These are phyloP conservation scores for Asterella californica DNA, from an alignment of 225 moss, liverwort and hornwort species.

Conservation along the genomic window DNA sequence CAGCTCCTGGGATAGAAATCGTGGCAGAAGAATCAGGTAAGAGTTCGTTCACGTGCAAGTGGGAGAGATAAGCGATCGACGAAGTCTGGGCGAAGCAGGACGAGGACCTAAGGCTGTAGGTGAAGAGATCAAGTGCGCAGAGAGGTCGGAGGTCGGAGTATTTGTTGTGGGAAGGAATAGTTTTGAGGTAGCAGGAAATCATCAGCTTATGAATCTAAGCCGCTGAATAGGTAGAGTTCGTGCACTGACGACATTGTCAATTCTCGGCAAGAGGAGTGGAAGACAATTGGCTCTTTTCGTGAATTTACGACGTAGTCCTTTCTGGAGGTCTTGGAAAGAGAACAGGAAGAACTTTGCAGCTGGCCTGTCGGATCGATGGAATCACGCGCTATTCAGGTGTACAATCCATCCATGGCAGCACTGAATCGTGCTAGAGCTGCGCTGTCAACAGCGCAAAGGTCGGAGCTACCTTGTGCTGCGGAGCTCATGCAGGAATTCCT, in stretches of 20 bases:
- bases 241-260: neutral
- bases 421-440: neutral
- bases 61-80: neutral
- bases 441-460: neutral
- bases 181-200: neutral
- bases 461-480: neutral
- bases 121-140: neutral
- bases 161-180: neutral
- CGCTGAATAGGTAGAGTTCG: neutral
- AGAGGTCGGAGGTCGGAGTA: neutral
- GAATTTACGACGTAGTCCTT: too few species aligned
- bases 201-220: too few species aligned
- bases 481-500: slow-evolving; percentile 8
- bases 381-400: slow-evolving; percentile 11
- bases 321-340: neutral
- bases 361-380: neutral
- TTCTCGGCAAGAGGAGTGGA: neutral
- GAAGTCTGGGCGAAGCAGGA: neutral
- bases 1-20: neutral
- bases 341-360: neutral
- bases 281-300: neutral
- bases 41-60: neutral
- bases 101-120: neutral
- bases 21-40: neutral
- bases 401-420: slow-evolving; percentile 10